Percentiles rank a stretch among this genome's conserved stretches.
Evolutionary conservation across 116 monocot genomes (phyloP).

Genomic region (Trichopus zeylanicus): DNA sequence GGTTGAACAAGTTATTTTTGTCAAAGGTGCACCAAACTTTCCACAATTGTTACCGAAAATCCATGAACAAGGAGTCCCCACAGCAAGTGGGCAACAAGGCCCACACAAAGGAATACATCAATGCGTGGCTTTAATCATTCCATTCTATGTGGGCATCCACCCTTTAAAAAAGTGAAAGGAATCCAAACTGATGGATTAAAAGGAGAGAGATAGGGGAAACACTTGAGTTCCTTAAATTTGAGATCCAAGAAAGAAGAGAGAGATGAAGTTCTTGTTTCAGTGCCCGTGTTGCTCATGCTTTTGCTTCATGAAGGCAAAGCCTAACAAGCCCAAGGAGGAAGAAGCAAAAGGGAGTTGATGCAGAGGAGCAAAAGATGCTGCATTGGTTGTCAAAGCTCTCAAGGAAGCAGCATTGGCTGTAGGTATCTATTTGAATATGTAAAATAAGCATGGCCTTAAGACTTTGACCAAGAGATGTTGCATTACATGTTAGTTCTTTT

Average conservation of each 20-base stretch:
- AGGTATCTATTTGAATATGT: neutral
- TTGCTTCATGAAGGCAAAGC: constrained; percentile 64
- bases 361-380: too few relatives aligned
- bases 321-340: constrained; percentile 35
- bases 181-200: constrained; percentile 3
- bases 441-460: constrained; percentile 5
- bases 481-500: constrained; percentile 4
- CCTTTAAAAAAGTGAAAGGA: constrained; percentile 10
- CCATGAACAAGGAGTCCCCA: too few relatives aligned
- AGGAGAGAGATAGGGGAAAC: neutral
- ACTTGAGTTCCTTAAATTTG: neutral
- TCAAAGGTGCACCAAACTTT: constrained; percentile 5
- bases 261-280: constrained; percentile 78
- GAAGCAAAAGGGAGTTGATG: constrained; percentile 20
- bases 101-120: neutral
- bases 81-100: constrained; percentile 10
- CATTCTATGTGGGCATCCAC: constrained; percentile 6
- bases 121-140: constrained; percentile 9
- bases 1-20: too few relatives aligned
- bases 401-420: neutral
- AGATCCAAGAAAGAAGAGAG: constrained; percentile 1
- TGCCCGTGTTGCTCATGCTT: constrained; percentile 80
- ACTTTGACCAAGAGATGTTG: neutral
- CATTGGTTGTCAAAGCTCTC: too few relatives aligned
- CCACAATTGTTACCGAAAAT: too few relatives aligned